A percentile compares a stretch with the other conserved stretches of the same genome.
Conservation (phyloP, 129 eudicot genomes). For the sunflower (Helianthus annuus) region DNA sequence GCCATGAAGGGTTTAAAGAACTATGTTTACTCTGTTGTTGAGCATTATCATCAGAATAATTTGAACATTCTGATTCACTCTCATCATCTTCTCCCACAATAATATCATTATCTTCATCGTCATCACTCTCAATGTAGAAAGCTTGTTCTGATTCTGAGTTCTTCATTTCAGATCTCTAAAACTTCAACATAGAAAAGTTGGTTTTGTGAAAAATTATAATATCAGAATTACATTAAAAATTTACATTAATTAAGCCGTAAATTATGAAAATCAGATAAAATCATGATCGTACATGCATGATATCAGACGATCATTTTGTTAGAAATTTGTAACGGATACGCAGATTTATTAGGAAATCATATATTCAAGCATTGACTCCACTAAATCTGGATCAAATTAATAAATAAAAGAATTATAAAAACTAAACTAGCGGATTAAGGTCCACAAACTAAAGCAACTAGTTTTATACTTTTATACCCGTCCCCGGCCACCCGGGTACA, state of each 20-base stretch:
- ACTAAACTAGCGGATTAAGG: too few relatives aligned
- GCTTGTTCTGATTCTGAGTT: slow-evolving; percentile 72
- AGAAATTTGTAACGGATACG: neutral
- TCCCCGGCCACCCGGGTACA: too few relatives aligned
- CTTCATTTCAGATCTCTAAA: slow-evolving; percentile 49
- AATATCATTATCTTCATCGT: slow-evolving; percentile 48
- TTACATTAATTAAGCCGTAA: neutral
- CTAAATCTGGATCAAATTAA: neutral
- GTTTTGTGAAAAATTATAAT: neutral
- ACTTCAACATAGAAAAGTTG: slow-evolving; percentile 7
- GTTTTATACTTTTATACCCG: too few relatives aligned
- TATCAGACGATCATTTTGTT: neutral
- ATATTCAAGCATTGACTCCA: neutral
- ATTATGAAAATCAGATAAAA: neutral
- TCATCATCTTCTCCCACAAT: slow-evolving; percentile 50
- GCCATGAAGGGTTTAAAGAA: slow-evolving; percentile 69
- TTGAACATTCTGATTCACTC: slow-evolving; percentile 63
- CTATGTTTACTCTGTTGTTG: slow-evolving; percentile 50
- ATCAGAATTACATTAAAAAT: neutral
- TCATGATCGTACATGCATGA: neutral
- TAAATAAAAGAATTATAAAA: too few relatives aligned
- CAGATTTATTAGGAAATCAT: slow-evolving; percentile 1
- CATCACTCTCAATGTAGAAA: slow-evolving; percentile 80
- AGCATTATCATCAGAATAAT: slow-evolving; percentile 48
- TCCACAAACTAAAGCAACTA: too few relatives aligned